These are phyloP conservation scores for Begonia loranthoides DNA, from an alignment of 306 rosid genomes.

Conservation along the genomic window DNA sequence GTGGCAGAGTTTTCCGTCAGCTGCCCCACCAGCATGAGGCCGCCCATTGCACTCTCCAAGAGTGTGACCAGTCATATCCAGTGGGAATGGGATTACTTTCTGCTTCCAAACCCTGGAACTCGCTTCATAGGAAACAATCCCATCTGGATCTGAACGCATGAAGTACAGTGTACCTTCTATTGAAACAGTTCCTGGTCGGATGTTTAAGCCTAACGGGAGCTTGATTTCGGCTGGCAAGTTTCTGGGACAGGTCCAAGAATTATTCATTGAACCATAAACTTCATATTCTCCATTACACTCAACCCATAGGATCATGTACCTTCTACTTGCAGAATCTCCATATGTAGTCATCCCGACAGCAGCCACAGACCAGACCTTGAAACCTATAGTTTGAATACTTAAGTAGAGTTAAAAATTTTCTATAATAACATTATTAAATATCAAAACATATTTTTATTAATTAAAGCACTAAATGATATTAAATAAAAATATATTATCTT, in stretches of 20 bases:
- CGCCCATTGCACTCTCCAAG: conserved; percentile 71
- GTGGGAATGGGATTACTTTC: conserved; percentile 56
- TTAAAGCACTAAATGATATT: too few relatives aligned
- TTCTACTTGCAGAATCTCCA: conserved; percentile 27
- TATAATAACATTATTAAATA: conserved; percentile 62
- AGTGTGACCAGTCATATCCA: conserved; percentile 32
- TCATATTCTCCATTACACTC: conserved; percentile 73
- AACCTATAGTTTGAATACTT: conserved; percentile 58
- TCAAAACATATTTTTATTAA: too few relatives aligned
- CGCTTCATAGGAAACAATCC: conserved; percentile 59
- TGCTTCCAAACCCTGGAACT: conserved; percentile 60
- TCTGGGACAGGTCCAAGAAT: conserved; percentile 61
- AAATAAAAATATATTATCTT: too few relatives aligned
- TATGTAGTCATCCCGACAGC: conserved; percentile 75
- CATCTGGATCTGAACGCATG: conserved; percentile 67
- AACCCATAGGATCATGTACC: conserved; percentile 76
- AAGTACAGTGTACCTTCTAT: conserved; percentile 48
- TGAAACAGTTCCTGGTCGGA: conserved; percentile 46
- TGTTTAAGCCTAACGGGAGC: conserved; percentile 45
- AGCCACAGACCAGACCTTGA: conserved; percentile 59
- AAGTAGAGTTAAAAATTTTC: too few relatives aligned
- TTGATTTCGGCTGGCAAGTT: conserved; percentile 38
- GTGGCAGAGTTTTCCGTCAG: conserved; percentile 74
- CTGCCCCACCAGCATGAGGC: conserved; percentile 73
- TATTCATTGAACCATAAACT: conserved; percentile 56